Evolutionary conservation across 2,329 filamentous ascomycete genomes (phyloP), one percentile per base, ranked within the genome.

Genomic region (Stagonosporopsis chrysanthemi): DNA sequence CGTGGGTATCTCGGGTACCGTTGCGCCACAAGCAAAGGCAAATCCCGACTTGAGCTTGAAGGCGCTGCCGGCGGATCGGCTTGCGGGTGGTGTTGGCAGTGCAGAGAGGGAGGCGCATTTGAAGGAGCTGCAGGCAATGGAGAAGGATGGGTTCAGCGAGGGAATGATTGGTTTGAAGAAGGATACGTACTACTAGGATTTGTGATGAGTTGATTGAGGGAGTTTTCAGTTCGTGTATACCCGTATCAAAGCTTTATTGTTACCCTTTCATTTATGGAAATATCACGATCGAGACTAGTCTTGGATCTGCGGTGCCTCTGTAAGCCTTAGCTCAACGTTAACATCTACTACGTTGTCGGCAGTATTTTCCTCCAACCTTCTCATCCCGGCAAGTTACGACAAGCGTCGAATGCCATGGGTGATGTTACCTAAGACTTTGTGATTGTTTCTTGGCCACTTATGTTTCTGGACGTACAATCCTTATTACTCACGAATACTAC

Each of bases 131-230:
- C 49, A 60, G 24, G 55, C 56, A 15, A 74, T 73, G 64, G 67
- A 71, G 55, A 51, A 62, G 36, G 65, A 70, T 43, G 65, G 66
- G 0, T 71, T 72, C 23, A 64, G 42, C 3, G 56, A 72, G 17
- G 72, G 72, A 0, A 46, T 75, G 63, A 74, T 75, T 50, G 72
- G 71, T 22, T 52, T 73, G 59, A 66, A 71, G 57, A 73, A 74
- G 52, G 58, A 58, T 12, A 47, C 64, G 41, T 73, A 72, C 41
- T 71, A 73, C 44, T 72, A 60, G 43, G 36, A 8, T n/a, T 31
- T 11, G 2, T 31, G 22, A 36, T 19, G 31, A 29, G 29, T 40
- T 24, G 33, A 39, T 15, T 7, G 31, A 22, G n/a, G 14, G 35
- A 22, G 19, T 44, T 50, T 58, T 46, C 40, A 46, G 41, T 58